Base-by-base conservation (phyloP, 169 alveolate species). In the Plasmodium gonderi region DNA sequence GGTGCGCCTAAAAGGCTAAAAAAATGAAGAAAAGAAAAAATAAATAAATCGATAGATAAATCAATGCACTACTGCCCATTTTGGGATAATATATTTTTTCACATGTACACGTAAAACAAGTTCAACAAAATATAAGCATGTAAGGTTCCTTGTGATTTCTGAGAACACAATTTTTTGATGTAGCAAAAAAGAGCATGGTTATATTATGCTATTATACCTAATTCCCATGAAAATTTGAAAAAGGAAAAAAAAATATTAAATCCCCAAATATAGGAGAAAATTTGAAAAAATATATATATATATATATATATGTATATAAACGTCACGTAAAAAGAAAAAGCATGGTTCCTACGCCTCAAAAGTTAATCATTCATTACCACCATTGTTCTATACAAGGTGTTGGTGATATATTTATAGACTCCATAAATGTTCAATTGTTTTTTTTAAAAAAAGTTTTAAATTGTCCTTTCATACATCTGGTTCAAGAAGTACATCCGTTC, bases 391-490 rank as follows among this genome's bases (percentile, higher is more conserved):
- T 90, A 78, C 47, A 69, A 64, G 74, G 51, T 90, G 75, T 78
- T 78, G 94, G 94, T 29, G 94, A 90, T 17, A 23, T 79, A 54
- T 90, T 77, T 72, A 65, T 90, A 90, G 90, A 90, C 60, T 77
- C 17, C 74, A 17, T 90, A 90, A 90, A 78, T 40, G 94, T 90
- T 31, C 82, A 77, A 68, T 68, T 90, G 60, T 79, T 90, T 78
- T 90, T 90, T 67, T 45, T 90, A 68, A 90, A 90, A 65, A 90
- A 44, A 23, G 90, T 90, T 64, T 78, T 90, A 31, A 77, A 77
- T 45, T 90, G 94, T 65, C 49, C 94, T 29, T 90, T 90, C 75
- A 7, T 90, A 65, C 80, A 65, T 49, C 74, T 90, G 14, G 94
- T 90, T 33, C 75, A 79, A 47, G 94, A 90, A 72, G 31, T 72